phyloP scores from a whole-genome alignment of 1,284 basidiomycete genomes.

The Puccinia sorghi region DNA sequence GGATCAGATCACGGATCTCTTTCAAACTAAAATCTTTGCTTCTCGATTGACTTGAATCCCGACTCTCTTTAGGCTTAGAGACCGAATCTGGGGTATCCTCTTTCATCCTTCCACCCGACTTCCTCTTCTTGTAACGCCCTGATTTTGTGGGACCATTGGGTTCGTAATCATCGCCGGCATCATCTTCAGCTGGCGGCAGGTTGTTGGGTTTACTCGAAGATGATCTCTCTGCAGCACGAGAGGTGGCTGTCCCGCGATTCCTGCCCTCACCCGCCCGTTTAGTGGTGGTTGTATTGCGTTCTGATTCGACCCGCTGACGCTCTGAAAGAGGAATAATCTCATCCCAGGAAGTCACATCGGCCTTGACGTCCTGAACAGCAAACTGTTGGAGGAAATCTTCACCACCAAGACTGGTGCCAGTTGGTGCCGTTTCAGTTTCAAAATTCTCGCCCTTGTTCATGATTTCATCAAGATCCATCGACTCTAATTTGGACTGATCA shows the following conservation, averaged over 20 bases:
- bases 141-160: constrained; percentile 65
- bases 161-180: constrained; percentile 60
- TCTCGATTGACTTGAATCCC: constrained; percentile 57
- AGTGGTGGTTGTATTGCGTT: constrained; percentile 63
- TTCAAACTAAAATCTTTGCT: constrained; percentile 95
- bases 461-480: constrained; percentile 99
- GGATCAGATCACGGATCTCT: constrained; percentile 90
- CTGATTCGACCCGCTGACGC: constrained; percentile 73
- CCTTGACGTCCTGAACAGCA: constrained; percentile 95
- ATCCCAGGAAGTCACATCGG: constrained; percentile 91
- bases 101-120: constrained; percentile 38
- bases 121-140: constrained; percentile 52
- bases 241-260: constrained; percentile 65
- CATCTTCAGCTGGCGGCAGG: constrained; percentile 29
- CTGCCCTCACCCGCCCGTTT: constrained; percentile 61
- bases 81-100: constrained; percentile 68
- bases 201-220: constrained; percentile 61
- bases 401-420: constrained; percentile 86
- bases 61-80: constrained; percentile 27
- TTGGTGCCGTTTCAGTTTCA: constrained; percentile 72
- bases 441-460: constrained; percentile 95
- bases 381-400: constrained; percentile 95
- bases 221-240: constrained; percentile 65
- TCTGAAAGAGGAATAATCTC: constrained; percentile 96
- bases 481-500: constrained; percentile 93